phyloP scores from a whole-genome alignment of 1,139 yeast species.

The Pichia sp. region DNA sequence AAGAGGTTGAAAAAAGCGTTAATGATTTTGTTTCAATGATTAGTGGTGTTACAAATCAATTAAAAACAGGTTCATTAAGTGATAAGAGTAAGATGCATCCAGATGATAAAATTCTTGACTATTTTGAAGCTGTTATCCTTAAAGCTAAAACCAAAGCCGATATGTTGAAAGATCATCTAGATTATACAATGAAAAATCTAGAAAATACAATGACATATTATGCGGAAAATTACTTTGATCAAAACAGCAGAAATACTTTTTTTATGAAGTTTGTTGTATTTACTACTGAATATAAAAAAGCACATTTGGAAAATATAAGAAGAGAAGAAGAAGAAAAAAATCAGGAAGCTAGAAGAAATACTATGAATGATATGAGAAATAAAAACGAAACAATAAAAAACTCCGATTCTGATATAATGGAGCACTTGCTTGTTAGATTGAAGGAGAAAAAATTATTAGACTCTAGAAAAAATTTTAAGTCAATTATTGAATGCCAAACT shows the following conservation, averaged over 20 bases:
- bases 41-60: slow-evolving; percentile 47
- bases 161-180: slow-evolving; percentile 50
- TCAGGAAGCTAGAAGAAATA: slow-evolving; percentile 57
- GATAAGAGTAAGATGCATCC: slow-evolving; percentile 69
- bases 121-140: slow-evolving; percentile 44
- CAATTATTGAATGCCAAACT: neutral
- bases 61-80: slow-evolving; percentile 69
- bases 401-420: slow-evolving; percentile 19
- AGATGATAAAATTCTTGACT: slow-evolving; percentile 55
- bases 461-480: slow-evolving; percentile 1
- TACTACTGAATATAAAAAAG: slow-evolving; percentile 67
- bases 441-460: slow-evolving; percentile 20
- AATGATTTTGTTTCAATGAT: slow-evolving; percentile 52
- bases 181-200: slow-evolving; percentile 48
- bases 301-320: slow-evolving; percentile 67
- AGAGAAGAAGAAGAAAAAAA: slow-evolving; percentile 64
- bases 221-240: slow-evolving; percentile 72
- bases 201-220: slow-evolving; percentile 64
- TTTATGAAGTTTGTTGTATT: slow-evolving; percentile 71
- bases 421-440: slow-evolving; percentile 21
- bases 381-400: slow-evolving; percentile 26
- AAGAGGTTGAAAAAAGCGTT: slow-evolving; percentile 70
- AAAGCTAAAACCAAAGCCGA: slow-evolving; percentile 60
- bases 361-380: slow-evolving; percentile 39
- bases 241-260: slow-evolving; percentile 54